A percentile compares a stretch with the other conserved stretches of the same genome.
Evolutionary conservation across 139 green algal species (phyloP).

Genomic region (Closterium sp.): DNA sequence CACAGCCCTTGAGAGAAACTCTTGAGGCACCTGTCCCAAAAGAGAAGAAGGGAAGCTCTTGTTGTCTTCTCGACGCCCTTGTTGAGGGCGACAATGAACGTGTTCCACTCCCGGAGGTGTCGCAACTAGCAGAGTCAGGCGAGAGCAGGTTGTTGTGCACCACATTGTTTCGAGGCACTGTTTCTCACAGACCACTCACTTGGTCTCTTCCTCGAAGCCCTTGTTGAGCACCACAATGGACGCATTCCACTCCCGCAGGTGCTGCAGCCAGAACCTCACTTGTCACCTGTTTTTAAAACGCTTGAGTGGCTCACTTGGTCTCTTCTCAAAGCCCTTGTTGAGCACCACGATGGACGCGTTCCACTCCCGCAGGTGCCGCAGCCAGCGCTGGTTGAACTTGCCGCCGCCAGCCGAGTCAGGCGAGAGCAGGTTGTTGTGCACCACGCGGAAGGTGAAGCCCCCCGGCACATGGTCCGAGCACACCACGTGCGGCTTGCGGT

Average conservation of each 20-base stretch:
- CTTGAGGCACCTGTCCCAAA: not conserved
- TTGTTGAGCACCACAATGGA: too few species aligned
- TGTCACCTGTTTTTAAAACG: too few species aligned
- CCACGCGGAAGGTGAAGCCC: slow-evolving; percentile 24
- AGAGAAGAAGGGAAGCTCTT: not conserved
- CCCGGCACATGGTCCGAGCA: slow-evolving; percentile 8
- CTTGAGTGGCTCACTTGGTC: too few species aligned
- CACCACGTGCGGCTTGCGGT: not conserved
- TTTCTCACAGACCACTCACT: too few species aligned
- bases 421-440: slow-evolving; percentile 28
- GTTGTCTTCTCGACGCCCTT: not conserved
- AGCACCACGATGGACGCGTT: slow-evolving; percentile 27
- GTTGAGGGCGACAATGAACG: too few species aligned
- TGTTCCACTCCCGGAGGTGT: too few species aligned
- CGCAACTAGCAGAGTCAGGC: slow-evolving; percentile 7
- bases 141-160: slow-evolving; percentile 32
- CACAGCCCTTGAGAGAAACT: too few species aligned
- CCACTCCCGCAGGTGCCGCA: slow-evolving; percentile 8
- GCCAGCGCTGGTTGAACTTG: slow-evolving; percentile 18
- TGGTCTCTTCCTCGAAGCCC: not conserved
- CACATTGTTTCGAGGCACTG: too few species aligned
- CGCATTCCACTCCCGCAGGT: too few species aligned
- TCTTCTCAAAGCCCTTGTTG: slow-evolving; percentile 7
- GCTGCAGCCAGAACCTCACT: too few species aligned
- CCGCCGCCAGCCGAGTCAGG: slow-evolving; percentile 17